Conservation (phyloP, 1,284 basidiomycete genomes). For the Ganoderma leucocontextum region DNA sequence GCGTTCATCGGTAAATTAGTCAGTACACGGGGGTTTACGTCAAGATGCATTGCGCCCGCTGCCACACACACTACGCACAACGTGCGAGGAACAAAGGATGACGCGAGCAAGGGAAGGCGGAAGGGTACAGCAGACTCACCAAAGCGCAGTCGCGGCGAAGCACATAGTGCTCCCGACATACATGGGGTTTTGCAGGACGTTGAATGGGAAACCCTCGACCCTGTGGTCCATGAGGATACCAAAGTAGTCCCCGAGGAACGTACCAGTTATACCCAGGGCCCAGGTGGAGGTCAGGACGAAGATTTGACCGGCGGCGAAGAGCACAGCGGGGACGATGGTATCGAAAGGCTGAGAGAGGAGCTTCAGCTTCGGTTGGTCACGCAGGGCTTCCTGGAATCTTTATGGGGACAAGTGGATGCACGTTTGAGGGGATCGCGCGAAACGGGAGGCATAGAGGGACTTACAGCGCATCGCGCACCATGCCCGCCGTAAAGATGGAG, state of each 20-base stretch:
- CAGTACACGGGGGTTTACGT: conserved; percentile 8
- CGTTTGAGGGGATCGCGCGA: background rate
- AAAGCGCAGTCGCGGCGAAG: conserved; percentile 85
- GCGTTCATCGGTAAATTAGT: background rate
- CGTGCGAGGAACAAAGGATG: background rate
- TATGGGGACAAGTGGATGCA: too few species aligned
- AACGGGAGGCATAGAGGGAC: conserved; percentile 43
- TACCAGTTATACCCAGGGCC: conserved; percentile 93
- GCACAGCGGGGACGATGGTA: conserved; percentile 66
- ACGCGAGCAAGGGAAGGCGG: background rate
- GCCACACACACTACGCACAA: background rate
- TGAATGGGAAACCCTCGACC: conserved; percentile 94
- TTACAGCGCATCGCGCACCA: conserved; percentile 87
- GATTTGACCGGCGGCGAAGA: conserved; percentile 80
- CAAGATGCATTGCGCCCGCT: conserved; percentile 13
- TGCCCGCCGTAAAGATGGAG: conserved; percentile 89
- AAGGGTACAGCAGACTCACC: conserved; percentile 54
- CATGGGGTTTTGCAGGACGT: conserved; percentile 94
- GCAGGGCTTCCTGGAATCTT: conserved; percentile 78
- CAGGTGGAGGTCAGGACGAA: conserved; percentile 92
- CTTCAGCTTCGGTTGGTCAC: conserved; percentile 71
- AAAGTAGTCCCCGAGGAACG: conserved; percentile 97
- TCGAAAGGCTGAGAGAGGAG: conserved; percentile 66
- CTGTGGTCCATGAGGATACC: conserved; percentile 96
- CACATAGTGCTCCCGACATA: conserved; percentile 93